These are phyloP conservation scores for Phytophthora citricola DNA, from an alignment of 352 stramenopile genomes.

Conservation along the genomic window DNA sequence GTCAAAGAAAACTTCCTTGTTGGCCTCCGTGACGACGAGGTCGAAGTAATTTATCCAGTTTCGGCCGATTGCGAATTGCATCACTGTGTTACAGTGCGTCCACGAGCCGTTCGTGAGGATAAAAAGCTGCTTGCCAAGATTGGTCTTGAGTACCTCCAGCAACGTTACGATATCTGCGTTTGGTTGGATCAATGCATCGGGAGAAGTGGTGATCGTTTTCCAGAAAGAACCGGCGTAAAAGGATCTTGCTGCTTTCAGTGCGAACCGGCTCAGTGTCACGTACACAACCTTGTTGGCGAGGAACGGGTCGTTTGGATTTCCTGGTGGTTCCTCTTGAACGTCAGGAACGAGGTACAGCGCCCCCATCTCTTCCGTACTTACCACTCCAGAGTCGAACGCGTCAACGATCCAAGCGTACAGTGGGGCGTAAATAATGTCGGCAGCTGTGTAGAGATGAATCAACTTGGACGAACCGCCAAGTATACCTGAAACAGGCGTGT, in stretches of 20 bases:
- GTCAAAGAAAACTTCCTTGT: constrained; percentile 67
- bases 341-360: constrained; percentile 51
- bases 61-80: constrained; percentile 52
- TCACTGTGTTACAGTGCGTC: constrained; percentile 63
- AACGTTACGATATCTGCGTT: constrained; percentile 52
- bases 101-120: constrained; percentile 61
- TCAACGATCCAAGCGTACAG: constrained; percentile 65
- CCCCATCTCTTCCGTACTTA: constrained; percentile 50
- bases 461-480: constrained; percentile 37
- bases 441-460: constrained; percentile 54
- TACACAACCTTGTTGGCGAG: constrained; percentile 51
- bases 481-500: constrained; percentile 10
- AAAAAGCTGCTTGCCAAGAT: constrained; percentile 49
- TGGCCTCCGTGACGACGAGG: constrained; percentile 55
- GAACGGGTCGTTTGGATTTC: constrained; percentile 57
- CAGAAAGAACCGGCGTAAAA: constrained; percentile 60
- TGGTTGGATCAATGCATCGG: constrained; percentile 50
- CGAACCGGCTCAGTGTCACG: constrained; percentile 49
- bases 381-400: constrained; percentile 51
- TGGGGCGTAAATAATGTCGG: constrained; percentile 58
- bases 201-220: constrained; percentile 50
- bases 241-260: constrained; percentile 44
- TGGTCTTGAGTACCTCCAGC: constrained; percentile 40
- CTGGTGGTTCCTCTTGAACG: constrained; percentile 33
- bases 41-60: constrained; percentile 61